These are phyloP conservation scores for Russula abietina DNA, from an alignment of 768 basidiomycete species.

Conservation along the genomic window DNA sequence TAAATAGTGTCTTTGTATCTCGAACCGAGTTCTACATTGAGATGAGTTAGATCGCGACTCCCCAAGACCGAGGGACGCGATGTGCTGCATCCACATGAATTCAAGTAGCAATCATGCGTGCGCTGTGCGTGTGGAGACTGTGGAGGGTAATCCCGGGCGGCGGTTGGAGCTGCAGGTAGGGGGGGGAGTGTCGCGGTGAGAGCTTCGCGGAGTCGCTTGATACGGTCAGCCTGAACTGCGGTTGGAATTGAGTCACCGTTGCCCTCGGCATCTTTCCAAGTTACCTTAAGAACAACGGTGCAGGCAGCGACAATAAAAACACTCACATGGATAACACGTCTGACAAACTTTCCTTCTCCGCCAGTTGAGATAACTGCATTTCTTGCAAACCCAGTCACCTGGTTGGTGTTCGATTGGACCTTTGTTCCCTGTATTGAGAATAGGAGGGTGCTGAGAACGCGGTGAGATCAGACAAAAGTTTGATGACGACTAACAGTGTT, in stretches of 20 bases:
- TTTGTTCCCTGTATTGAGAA: slow-evolving; percentile 82
- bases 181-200: slow-evolving; percentile 32
- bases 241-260: slow-evolving; percentile 84
- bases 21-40: slow-evolving; percentile 43
- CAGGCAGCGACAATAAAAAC: neutral
- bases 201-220: slow-evolving; percentile 70
- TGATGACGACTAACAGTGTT: neutral
- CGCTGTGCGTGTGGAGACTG: slow-evolving; percentile 3
- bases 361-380: slow-evolving; percentile 88
- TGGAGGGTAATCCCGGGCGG: neutral
- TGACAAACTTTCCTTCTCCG: slow-evolving; percentile 83
- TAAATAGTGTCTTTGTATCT: slow-evolving; percentile 54
- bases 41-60: slow-evolving; percentile 19
- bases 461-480: slow-evolving; percentile 15
- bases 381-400: slow-evolving; percentile 56
- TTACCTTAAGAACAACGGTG: slow-evolving; percentile 11
- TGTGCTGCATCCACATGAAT: slow-evolving; percentile 3
- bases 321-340: slow-evolving; percentile 78
- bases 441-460: slow-evolving; percentile 64
- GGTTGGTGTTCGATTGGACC: slow-evolving; percentile 81
- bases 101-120: neutral
- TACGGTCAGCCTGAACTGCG: slow-evolving; percentile 79
- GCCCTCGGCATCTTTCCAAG: slow-evolving; percentile 65
- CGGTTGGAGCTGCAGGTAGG: neutral
- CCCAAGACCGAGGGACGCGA: neutral